Conservation (phyloP, 345 rosid genomes). For the Eucalyptus paniculata region DNA sequence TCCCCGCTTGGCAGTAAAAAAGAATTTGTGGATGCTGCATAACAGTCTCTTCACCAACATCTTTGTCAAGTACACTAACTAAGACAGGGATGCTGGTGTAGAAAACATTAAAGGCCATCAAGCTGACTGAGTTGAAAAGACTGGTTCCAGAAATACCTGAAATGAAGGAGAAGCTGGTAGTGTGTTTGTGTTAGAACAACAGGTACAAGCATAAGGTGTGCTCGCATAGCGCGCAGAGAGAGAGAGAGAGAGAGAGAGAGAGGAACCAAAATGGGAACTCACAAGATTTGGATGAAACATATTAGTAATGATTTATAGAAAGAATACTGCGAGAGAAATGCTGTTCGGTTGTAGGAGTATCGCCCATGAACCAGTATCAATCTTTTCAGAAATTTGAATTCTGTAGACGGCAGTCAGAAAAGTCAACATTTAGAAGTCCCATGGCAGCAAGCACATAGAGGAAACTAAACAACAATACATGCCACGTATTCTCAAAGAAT, state of each 20-base stretch:
- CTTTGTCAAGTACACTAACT: constrained; percentile 91
- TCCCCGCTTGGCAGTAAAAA: constrained; percentile 99
- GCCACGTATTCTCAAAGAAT: not conserved
- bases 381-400: constrained; percentile 85
- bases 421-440: not conserved
- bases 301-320: constrained; percentile 86
- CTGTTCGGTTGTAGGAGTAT: constrained; percentile 95
- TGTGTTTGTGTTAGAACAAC: constrained; percentile 22
- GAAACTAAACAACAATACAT: not conserved
- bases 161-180: constrained; percentile 85
- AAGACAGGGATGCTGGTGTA: constrained; percentile 94
- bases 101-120: constrained; percentile 98
- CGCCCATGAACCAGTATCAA: constrained; percentile 93
- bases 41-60: constrained; percentile 81
- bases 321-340: constrained; percentile 92
- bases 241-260: not conserved
- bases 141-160: constrained; percentile 99
- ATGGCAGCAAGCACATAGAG: not conserved
- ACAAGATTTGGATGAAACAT: constrained; percentile 99
- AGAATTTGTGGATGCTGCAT: constrained; percentile 99
- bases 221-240: not conserved
- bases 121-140: constrained; percentile 94
- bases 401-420: constrained; percentile 28
- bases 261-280: constrained; percentile 18
- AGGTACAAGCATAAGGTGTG: not conserved